Conservation (phyloP, 208 protist genomes). For the Trypanosoma caninum region DNA sequence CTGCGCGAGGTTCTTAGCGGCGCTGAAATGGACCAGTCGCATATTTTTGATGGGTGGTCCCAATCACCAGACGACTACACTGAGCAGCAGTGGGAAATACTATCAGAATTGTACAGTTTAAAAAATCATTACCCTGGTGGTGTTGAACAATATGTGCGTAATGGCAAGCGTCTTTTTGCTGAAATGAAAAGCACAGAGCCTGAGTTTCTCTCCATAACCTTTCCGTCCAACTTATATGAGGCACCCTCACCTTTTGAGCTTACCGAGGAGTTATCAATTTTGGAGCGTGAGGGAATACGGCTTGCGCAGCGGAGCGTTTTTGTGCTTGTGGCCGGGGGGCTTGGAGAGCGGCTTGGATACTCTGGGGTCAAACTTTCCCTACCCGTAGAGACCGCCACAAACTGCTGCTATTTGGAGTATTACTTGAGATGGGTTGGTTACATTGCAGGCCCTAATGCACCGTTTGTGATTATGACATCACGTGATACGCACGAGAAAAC, state of each 20-base stretch:
- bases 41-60: constrained; percentile 71
- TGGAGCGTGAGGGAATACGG: constrained; percentile 43
- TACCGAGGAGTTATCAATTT: constrained; percentile 29
- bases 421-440: constrained; percentile 59
- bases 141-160: constrained; percentile 77
- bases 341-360: constrained; percentile 92
- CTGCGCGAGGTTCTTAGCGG: constrained; percentile 49
- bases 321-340: constrained; percentile 89
- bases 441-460: constrained; percentile 37
- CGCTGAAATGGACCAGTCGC: constrained; percentile 43
- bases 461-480: constrained; percentile 95
- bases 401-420: constrained; percentile 75
- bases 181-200: constrained; percentile 21
- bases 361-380: constrained; percentile 87
- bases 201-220: constrained; percentile 40
- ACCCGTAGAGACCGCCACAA: constrained; percentile 83
- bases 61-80: constrained; percentile 31
- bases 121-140: constrained; percentile 61
- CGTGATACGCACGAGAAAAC: constrained; percentile 90
- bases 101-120: constrained; percentile 64
- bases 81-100: constrained; percentile 31
- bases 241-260: constrained; percentile 44
- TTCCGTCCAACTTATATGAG: constrained; percentile 62
- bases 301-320: constrained; percentile 67
- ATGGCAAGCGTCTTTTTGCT: constrained; percentile 65